phyloP scores from a whole-genome alignment of 208 protist genomes.

The Sergeia podlipaevii region DNA sequence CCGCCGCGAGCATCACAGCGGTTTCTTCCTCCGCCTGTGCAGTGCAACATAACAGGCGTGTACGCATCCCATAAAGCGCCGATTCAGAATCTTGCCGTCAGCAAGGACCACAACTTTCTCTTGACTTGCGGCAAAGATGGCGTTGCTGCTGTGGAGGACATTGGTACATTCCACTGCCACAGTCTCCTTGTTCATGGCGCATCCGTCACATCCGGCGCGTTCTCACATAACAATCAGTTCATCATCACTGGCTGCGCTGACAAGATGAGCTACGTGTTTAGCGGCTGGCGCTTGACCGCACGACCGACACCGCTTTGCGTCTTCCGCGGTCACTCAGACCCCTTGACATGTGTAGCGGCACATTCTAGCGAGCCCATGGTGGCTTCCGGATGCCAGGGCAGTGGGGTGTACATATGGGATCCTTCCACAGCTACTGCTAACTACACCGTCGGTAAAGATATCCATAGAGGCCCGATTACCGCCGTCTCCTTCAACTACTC shows the following conservation, averaged over 20 bases:
- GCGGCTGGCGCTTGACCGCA: not conserved
- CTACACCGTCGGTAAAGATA: not conserved
- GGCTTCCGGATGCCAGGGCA: not conserved
- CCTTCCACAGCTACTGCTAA: not conserved
- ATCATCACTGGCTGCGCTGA: slow-evolving; percentile 17
- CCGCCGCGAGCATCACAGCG: too few species aligned
- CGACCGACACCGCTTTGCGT: not conserved
- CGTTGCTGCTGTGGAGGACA: slow-evolving; percentile 8
- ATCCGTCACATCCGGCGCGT: slow-evolving; percentile 12
- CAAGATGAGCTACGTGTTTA: slow-evolving; percentile 2
- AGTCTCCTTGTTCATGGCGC: slow-evolving; percentile 4
- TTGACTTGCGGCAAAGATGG: not conserved
- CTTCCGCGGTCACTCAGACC: not conserved
- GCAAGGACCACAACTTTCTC: slow-evolving; percentile 3
- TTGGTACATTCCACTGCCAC: slow-evolving; percentile 2
- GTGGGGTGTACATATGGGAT: not conserved
- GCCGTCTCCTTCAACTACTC: not conserved
- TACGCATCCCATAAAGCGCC: not conserved
- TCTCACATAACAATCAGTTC: slow-evolving; percentile 12
- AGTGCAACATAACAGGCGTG: not conserved
- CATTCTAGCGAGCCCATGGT: slow-evolving; percentile 1
- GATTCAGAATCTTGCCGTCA: slow-evolving; percentile 2
- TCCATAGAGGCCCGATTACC: not conserved
- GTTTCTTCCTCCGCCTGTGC: too few species aligned
- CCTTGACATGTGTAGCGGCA: not conserved